Base-by-base conservation (phyloP, 2,329 filamentous ascomycete species). In the Fusarium tricinctum region DNA sequence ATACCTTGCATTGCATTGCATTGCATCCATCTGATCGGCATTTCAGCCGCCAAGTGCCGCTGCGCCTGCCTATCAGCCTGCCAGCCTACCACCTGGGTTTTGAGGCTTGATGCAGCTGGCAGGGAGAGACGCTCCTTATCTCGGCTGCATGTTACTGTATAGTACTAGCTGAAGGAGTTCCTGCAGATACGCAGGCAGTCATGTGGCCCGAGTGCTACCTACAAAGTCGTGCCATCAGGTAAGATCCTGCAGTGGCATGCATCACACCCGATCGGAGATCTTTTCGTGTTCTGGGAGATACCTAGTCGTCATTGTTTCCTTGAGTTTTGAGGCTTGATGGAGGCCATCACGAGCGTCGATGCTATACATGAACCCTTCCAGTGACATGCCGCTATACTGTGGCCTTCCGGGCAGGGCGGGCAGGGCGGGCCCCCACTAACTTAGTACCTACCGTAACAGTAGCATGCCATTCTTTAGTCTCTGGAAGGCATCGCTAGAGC, bases 41-140 rank as follows among this genome's bases (percentile, higher is more conserved):
- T 49, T 43, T 70, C 57, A 63, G 59, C 66, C 60, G 54, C 58
- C 55, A 66, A 72, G 63, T 70, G 60, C 69, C 56, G 61, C 54
- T 48, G 38, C 47, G 20, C 30, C 14, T 33, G 28, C 35, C 58
- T 54, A 13, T 26, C 58, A 54, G 49, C 39, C 44, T 53, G 39
- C 39, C 53, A 54, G 49, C 39, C 48, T 53, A 26, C 39, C 57
- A 63, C 33, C 15, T 38, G 33, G 30, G 30, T 30, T 30, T 10
- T 22, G n/a, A 20, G 26, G 4, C n/a, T 42, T 42, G 39, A 42
- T n/a, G 19, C 8, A 22, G 13, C 19, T n/a, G 14, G 19, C 10
- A 32, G 19, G 23, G 28, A 39, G 14, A 12, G 26, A 50, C 9
- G 23, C 14, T 30, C 48, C 19, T 51, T 35, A 35, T 35, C 32